These are phyloP conservation scores for Microdochium bolleyi DNA, from an alignment of 2,329 filamentous ascomycete genomes.

Conservation along the genomic window DNA sequence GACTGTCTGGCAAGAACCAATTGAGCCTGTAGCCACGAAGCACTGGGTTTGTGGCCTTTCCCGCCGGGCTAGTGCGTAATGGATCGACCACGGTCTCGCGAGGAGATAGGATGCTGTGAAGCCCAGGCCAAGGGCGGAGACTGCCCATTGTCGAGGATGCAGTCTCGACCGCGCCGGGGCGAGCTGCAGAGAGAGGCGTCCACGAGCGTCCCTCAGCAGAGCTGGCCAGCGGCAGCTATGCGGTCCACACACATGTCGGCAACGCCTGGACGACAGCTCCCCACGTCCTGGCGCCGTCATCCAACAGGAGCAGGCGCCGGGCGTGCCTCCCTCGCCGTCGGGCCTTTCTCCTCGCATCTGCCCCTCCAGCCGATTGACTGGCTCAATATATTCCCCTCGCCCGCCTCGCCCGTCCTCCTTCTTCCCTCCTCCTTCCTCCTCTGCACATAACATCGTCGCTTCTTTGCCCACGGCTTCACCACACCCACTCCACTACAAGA, in stretches of 20 bases:
- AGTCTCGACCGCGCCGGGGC: too few species aligned
- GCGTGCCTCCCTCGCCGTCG: not conserved
- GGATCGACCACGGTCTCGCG: too few species aligned
- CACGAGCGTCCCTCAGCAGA: too few species aligned
- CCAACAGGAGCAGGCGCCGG: not conserved
- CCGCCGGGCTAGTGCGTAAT: too few species aligned
- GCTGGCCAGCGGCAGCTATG: too few species aligned
- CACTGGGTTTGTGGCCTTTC: too few species aligned
- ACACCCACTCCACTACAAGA: slow-evolving; percentile 2
- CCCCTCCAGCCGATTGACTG: not conserved
- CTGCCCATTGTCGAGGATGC: too few species aligned
- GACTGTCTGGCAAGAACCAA: too few species aligned
- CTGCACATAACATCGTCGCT: not conserved
- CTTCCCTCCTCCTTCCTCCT: not conserved
- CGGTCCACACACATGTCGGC: not conserved
- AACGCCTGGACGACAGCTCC: not conserved
- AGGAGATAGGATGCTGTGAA: too few species aligned
- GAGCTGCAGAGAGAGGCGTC: too few species aligned
- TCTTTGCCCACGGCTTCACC: not conserved
- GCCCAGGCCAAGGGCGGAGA: too few species aligned
- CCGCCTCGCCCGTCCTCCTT: not conserved
- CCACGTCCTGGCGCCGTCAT: not conserved
- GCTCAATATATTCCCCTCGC: not conserved
- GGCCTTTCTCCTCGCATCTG: not conserved
- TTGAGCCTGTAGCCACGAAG: too few species aligned